These are phyloP conservation scores for Aristolochia californica DNA, from an alignment of 164 flowering plant genomes.

Conservation along the genomic window DNA sequence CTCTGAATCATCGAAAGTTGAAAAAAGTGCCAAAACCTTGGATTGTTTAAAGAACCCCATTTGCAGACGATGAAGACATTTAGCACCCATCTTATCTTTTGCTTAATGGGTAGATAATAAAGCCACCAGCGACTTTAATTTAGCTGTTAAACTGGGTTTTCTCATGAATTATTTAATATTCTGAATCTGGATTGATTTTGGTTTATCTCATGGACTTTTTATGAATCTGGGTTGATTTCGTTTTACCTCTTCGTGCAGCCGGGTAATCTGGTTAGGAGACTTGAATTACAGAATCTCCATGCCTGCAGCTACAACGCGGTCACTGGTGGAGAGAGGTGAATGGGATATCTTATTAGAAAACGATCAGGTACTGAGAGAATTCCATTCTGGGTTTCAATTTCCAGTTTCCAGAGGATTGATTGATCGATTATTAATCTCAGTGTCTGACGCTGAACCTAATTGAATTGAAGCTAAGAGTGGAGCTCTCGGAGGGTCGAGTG, in stretches of 20 bases:
- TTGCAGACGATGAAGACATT: too few species aligned
- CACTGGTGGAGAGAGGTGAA: slow-evolving; percentile 14
- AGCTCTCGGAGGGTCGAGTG: slow-evolving; percentile 20
- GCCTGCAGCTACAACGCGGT: slow-evolving; percentile 21
- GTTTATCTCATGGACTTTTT: background rate
- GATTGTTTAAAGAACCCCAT: too few species aligned
- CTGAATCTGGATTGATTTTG: background rate
- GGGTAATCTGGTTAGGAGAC: slow-evolving; percentile 29
- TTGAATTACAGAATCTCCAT: slow-evolving; percentile 28
- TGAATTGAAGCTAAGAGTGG: slow-evolving; percentile 40
- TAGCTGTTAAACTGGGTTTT: too few species aligned
- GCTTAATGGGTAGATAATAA: too few species aligned
- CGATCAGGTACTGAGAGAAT: slow-evolving; percentile 19
- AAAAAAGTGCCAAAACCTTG: too few species aligned
- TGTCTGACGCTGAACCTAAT: background rate
- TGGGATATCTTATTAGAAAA: slow-evolving; percentile 20
- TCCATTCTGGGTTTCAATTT: slow-evolving; percentile 1
- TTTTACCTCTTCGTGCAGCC: slow-evolving; percentile 13
- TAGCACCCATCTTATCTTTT: too few species aligned
- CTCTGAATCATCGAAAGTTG: too few species aligned
- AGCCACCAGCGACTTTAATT: too few species aligned
- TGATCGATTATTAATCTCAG: background rate
- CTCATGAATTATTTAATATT: background rate
- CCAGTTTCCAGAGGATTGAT: background rate
- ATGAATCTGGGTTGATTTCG: too few species aligned